Conservation (phyloP, 768 basidiomycete species). For the Amylocystis lapponica region DNA sequence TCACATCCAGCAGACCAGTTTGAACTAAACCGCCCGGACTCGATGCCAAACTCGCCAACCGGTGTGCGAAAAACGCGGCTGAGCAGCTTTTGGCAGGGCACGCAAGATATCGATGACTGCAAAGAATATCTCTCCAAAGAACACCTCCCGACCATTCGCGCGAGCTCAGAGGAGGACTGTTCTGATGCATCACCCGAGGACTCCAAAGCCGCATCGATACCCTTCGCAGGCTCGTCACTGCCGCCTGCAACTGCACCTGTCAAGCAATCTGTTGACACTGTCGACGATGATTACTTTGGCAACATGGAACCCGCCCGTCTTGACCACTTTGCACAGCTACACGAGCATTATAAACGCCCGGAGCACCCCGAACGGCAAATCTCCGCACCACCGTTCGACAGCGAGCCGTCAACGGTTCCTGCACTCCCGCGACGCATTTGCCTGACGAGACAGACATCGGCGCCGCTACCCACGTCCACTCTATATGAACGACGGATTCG, state of each 20-base stretch:
- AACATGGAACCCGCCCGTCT: conserved; percentile 5
- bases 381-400: conserved; percentile 24
- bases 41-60: conserved; percentile 34
- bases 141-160: conserved; percentile 24
- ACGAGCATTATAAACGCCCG: neutral
- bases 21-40: conserved; percentile 17
- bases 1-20: conserved; percentile 37
- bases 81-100: conserved; percentile 74
- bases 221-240: conserved; percentile 7
- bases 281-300: conserved; percentile 29
- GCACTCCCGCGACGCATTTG: conserved; percentile 46
- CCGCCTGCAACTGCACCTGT: conserved; percentile 26
- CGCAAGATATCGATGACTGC: conserved; percentile 58
- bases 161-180: conserved; percentile 16
- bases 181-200: neutral
- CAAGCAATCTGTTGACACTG: conserved; percentile 5
- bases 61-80: conserved; percentile 47
- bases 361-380: conserved; percentile 17
- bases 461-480: conserved; percentile 47
- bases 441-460: conserved; percentile 58
- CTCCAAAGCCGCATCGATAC: conserved; percentile 1
- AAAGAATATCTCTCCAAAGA: no score
- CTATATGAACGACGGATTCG: conserved; percentile 26
- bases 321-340: neutral
- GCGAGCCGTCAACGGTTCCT: conserved; percentile 35